Percentiles rank a stretch among this genome's conserved stretches.
Evolutionary conservation across 192 early-diverging fungal species (phyloP).

Genomic region (Entomortierella chlamydospora): DNA sequence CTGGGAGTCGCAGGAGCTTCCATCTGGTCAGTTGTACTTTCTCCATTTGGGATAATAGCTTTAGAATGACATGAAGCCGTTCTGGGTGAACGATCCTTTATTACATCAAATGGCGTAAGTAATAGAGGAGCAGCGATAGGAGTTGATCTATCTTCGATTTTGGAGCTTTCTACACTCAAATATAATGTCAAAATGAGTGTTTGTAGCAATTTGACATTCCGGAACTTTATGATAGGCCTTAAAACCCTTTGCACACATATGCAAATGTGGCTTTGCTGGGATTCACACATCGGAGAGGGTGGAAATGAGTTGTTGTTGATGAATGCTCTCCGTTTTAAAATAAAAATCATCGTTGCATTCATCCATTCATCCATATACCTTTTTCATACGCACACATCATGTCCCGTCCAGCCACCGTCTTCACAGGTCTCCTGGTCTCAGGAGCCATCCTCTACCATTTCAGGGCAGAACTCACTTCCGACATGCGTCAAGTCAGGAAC

Average conservation of each 20-base stretch:
- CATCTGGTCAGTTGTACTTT: too few species aligned
- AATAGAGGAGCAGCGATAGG: too few species aligned
- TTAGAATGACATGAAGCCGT: too few species aligned
- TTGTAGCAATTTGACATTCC: too few species aligned
- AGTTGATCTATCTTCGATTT: too few species aligned
- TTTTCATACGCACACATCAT: conserved; percentile 9
- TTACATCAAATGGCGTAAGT: background rate
- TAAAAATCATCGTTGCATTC: background rate
- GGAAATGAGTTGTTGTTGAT: background rate
- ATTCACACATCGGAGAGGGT: background rate
- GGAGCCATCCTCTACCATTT: conserved; percentile 53
- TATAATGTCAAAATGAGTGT: too few species aligned
- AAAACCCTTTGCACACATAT: background rate
- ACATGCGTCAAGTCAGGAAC: conserved; percentile 49
- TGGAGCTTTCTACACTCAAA: too few species aligned
- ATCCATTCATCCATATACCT: conserved; percentile 7
- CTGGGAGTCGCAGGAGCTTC: too few species aligned
- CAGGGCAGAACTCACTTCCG: conserved; percentile 48
- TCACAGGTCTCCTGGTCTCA: conserved; percentile 48
- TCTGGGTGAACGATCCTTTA: too few species aligned
- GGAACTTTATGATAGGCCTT: too few species aligned
- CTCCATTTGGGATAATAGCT: too few species aligned
- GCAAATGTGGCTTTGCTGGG: background rate
- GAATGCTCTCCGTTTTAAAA: background rate
- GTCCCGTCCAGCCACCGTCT: conserved; percentile 52